Percentiles rank a stretch among this genome's conserved stretches.
These are phyloP conservation scores for Garcia nutans DNA, from an alignment of 345 rosid genomes.

Conservation along the genomic window DNA sequence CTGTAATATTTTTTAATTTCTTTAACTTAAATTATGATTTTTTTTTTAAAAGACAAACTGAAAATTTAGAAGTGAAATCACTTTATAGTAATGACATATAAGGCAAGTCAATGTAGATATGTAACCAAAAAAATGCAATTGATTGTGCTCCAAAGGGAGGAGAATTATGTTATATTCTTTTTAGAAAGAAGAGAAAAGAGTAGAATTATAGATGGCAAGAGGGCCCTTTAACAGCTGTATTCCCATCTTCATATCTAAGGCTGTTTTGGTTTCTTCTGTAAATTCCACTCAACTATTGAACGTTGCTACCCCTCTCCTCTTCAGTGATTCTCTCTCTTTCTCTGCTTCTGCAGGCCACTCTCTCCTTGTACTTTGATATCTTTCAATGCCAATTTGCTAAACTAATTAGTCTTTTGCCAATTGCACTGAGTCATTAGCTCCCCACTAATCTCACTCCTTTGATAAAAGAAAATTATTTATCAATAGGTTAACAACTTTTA, in stretches of 20 bases:
- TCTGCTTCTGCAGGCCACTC: neutral
- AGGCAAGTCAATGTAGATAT: neutral
- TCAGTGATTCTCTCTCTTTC: slow-evolving; percentile 28
- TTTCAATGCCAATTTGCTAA: neutral
- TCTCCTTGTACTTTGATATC: neutral
- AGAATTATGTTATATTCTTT: neutral
- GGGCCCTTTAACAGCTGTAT: slow-evolving; percentile 48
- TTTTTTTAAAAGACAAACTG: no score
- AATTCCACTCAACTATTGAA: slow-evolving; percentile 28
- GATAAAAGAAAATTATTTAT: no score
- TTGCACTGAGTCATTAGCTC: neutral
- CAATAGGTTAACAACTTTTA: no score
- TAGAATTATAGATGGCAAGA: neutral
- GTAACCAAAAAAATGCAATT: neutral
- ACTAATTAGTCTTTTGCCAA: neutral
- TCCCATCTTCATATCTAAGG: slow-evolving; percentile 27
- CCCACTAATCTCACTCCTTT: neutral
- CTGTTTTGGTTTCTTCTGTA: slow-evolving; percentile 36
- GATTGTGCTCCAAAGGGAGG: neutral
- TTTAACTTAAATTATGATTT: no score
- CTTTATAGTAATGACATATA: neutral
- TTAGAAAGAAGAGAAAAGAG: slow-evolving; percentile 7
- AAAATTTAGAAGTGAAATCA: no score
- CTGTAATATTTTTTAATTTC: no score
- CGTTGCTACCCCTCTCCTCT: slow-evolving; percentile 18